Evolutionary conservation across 495 filamentous ascomycete genomes (phyloP), one percentile per base, ranked within the genome.

Genomic region (Penicillium mononematosum): DNA sequence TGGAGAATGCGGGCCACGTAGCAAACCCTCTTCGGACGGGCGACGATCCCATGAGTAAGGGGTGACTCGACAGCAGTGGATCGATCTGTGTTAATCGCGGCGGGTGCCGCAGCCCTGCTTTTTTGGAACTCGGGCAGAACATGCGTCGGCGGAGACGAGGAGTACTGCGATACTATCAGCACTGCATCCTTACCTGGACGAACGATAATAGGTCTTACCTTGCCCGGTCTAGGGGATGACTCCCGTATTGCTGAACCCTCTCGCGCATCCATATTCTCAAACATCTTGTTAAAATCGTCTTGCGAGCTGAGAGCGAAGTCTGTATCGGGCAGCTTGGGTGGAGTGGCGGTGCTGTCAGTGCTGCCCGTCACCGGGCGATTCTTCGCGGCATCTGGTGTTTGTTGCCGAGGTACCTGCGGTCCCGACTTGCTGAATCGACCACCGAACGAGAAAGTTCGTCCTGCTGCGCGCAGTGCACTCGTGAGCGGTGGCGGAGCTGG

Each of bases 401-500:
- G 60, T 53, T 78, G 72, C 17, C 78, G 75, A 62, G 77, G 78
- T 38, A 74, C 68, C 12, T 73, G 50, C 7, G 62, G 57, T 17
- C 61, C 63, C n/a, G 72, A 71, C 49, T 77, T 76, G 7, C 78
- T 72, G 38, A 74, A 71, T 16, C 70, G 68, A 17, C 69, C 71
- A 29, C 75, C 88, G 64, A 90, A 91, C 0, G 89, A 92, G 57
- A 92, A 88, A 0, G 89, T 87, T 45, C 89, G 80, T 22, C 87
- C 85, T 46, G 87, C 88, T 27, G 85, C 78, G 58, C 83, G 85
- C 20, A 91, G 68, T 6, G 71, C 74, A 61, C 67, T 68, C 16
- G 87, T 57, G 60, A 82, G 14, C 58, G 78, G 55, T 69, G 63
- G 63, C 43, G 86, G 86, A 22, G 79, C 69, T 14, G 85, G 84